These are phyloP conservation scores for Globisporangium radiosum DNA, from an alignment of 352 stramenopile species.

Conservation along the genomic window DNA sequence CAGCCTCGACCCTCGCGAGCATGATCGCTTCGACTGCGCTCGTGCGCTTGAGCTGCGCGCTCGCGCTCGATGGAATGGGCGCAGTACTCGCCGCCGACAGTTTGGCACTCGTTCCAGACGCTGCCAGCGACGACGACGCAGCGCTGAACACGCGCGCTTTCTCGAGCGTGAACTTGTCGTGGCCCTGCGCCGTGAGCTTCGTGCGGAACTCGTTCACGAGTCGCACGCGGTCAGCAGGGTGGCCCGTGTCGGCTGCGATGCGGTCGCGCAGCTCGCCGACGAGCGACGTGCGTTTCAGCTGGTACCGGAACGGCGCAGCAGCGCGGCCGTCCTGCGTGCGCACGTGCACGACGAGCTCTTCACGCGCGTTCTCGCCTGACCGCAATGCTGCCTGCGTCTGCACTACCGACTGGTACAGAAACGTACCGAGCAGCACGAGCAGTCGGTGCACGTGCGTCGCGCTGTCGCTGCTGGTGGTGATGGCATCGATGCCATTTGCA, in stretches of 20 bases:
- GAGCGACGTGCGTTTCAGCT: slow-evolving; percentile 46
- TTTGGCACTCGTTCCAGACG: neutral
- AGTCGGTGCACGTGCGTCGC: slow-evolving; percentile 32
- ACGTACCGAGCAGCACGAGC: slow-evolving; percentile 66
- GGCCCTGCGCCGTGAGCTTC: slow-evolving; percentile 58
- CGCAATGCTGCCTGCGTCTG: slow-evolving; percentile 13
- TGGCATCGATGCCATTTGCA: neutral
- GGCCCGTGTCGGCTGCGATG: slow-evolving; percentile 54
- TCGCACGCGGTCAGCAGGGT: slow-evolving; percentile 55
- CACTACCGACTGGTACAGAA: slow-evolving; percentile 60
- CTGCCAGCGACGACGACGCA: slow-evolving; percentile 1
- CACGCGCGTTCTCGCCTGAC: slow-evolving; percentile 18
- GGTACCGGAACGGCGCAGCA: slow-evolving; percentile 53
- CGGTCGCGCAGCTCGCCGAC: slow-evolving; percentile 57
- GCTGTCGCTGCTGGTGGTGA: no score
- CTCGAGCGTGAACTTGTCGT: slow-evolving; percentile 64
- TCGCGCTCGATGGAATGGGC: slow-evolving; percentile 21
- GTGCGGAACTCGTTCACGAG: slow-evolving; percentile 67
- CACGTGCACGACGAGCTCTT: slow-evolving; percentile 64
- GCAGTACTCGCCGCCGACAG: slow-evolving; percentile 18
- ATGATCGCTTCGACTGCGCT: slow-evolving; percentile 51
- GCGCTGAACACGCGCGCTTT: slow-evolving; percentile 48
- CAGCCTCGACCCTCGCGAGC: slow-evolving; percentile 58
- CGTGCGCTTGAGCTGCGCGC: slow-evolving; percentile 12
- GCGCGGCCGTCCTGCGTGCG: slow-evolving; percentile 59